phyloP scores from a whole-genome alignment of 176 grass and related monocot species.

The Alloteropsis semialata region DNA sequence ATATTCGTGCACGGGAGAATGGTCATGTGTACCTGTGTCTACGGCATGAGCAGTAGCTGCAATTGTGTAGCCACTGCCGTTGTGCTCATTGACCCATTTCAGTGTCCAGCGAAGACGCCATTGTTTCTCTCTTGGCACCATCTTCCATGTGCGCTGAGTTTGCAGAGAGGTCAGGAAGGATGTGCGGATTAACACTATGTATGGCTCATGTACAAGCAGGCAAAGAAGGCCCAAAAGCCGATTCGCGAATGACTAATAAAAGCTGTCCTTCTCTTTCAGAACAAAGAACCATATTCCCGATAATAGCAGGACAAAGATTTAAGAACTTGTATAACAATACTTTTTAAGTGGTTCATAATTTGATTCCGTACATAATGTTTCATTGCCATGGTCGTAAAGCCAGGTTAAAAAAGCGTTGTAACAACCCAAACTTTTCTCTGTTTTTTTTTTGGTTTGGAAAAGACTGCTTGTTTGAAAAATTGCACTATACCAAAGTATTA shows the following conservation, averaged over 20 bases:
- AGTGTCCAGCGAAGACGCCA: conserved; percentile 31
- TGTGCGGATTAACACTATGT: not conserved
- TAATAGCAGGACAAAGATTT: too few species aligned
- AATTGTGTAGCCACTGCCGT: conserved; percentile 30
- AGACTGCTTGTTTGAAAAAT: too few species aligned
- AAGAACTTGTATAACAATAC: too few species aligned
- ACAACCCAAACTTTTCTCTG: too few species aligned
- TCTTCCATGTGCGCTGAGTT: not conserved
- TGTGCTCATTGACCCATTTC: conserved; percentile 29
- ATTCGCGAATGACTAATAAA: not conserved
- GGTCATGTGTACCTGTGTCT: conserved; percentile 45
- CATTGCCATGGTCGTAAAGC: too few species aligned
- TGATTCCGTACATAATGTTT: too few species aligned
- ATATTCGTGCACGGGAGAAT: too few species aligned
- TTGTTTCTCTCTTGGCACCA: not conserved
- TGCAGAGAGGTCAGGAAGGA: not conserved
- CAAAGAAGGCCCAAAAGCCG: not conserved
- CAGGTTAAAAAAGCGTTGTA: too few species aligned
- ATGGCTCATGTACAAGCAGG: not conserved
- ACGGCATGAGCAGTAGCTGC: conserved; percentile 57
- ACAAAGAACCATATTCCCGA: too few species aligned
- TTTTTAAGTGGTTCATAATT: too few species aligned
- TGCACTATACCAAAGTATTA: too few species aligned
- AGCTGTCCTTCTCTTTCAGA: not conserved
- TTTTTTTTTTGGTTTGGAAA: too few species aligned